Base-by-base conservation (phyloP, 2,329 filamentous ascomycete species). In the Monosporascus sp. region DNA sequence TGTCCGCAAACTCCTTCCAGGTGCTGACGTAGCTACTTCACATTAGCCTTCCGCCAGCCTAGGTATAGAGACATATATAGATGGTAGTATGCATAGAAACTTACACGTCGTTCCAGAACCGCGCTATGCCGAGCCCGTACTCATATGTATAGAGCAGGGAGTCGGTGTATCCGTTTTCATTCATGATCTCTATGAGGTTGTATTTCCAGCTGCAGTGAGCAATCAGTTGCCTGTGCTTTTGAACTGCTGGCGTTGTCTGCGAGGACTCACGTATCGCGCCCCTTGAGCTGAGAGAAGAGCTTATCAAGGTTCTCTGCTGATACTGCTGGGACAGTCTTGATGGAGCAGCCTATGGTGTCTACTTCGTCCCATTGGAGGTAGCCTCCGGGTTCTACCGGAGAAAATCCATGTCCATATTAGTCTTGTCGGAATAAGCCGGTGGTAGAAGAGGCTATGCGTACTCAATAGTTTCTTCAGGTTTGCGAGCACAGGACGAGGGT, bases 281-380 rank as follows among this genome's bases (percentile, higher is more conserved):
- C n/a, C n/a, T n/a, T n/a, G n/a, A n/a, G n/a, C n/a, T n/a, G n/a
- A n/a, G n/a, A n/a, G n/a, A n/a, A n/a, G n/a, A n/a, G n/a, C n/a
- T n/a, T n/a, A n/a, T n/a, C n/a, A n/a, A n/a, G n/a, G n/a, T n/a
- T n/a, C n/a, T n/a, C n/a, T n/a, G n/a, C n/a, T n/a, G n/a, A n/a
- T n/a, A n/a, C n/a, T n/a, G n/a, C n/a, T n/a, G n/a, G n/a, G n/a
- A n/a, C n/a, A n/a, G n/a, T n/a, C n/a, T n/a, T n/a, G n/a, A n/a
- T n/a, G 27, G 9, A 31, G 27, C 2, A 31, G 27, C 27, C 11
- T 31, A 56, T 50, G n/a, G n/a, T n/a, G 16, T 57, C 54, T 6
- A 55, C 40, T 9, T 61, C 59, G 3, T 48, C 57, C 56, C 59
- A 60, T 40, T 59, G 54, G 3, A 61, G 50, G 40, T 58, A 57